Conservation (phyloP, 2,329 filamentous ascomycete species). For the Ophiostoma piceae region DNA sequence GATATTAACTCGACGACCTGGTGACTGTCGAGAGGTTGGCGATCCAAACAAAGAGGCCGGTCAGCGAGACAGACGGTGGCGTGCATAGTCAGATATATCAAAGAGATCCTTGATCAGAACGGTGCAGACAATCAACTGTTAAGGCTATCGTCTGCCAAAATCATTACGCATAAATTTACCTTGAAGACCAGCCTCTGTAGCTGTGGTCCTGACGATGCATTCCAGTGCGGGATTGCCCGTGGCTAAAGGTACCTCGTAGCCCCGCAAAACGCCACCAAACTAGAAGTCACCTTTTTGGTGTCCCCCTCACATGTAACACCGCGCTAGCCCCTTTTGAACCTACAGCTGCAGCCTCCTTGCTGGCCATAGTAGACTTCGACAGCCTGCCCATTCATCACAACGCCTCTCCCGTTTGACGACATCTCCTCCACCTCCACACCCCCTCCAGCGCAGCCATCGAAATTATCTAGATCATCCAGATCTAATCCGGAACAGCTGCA, state of each 20-base stretch:
- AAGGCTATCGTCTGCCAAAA: not conserved
- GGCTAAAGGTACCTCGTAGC: not conserved
- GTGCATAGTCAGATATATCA: not conserved
- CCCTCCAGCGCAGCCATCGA: not conserved
- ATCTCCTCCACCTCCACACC: slow-evolving; percentile 13
- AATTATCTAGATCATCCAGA: not conserved
- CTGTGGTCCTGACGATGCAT: not conserved
- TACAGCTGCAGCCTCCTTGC: slow-evolving; percentile 12
- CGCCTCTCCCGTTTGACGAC: slow-evolving; percentile 11
- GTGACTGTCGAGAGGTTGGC: not conserved
- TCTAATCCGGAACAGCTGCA: not conserved
- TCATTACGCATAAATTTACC: not conserved
- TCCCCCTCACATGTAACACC: slow-evolving; percentile 1
- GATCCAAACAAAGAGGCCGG: not conserved
- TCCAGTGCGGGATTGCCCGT: slow-evolving; percentile 1
- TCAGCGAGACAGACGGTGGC: not conserved
- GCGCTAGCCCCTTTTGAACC: not conserved
- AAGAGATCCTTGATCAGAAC: not conserved
- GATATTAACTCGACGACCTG: not conserved
- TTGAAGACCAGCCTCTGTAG: not conserved
- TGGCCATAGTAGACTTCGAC: not conserved
- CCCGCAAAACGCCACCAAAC: not conserved
- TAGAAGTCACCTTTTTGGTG: not conserved
- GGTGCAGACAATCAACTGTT: not conserved
- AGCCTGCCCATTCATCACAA: not conserved